phyloP scores from a whole-genome alignment of 805 yeast species.

The Ogataea paraovalis region DNA sequence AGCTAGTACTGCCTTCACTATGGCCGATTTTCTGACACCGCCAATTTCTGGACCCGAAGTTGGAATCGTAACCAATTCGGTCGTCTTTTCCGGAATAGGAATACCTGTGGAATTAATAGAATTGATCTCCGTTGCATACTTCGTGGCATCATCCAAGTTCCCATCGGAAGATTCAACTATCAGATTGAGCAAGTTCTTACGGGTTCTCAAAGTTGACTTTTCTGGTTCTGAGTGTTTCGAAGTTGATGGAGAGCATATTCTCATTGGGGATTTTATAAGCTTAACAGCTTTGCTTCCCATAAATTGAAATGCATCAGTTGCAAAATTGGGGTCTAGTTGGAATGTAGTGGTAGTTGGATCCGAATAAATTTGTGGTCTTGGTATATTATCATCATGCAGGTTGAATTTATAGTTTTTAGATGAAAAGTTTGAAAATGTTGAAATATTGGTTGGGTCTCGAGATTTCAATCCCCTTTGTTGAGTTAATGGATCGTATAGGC shows the following conservation, averaged over 20 bases:
- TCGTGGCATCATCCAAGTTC: constrained; percentile 56
- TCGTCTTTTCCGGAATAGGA: constrained; percentile 53
- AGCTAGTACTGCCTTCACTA: constrained; percentile 32
- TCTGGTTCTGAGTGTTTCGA: constrained; percentile 21
- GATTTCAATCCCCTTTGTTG: not conserved
- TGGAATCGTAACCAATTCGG: constrained; percentile 60
- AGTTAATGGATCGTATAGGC: not conserved
- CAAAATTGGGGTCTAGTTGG: not conserved
- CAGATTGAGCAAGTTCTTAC: constrained; percentile 37
- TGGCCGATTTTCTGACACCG: constrained; percentile 33
- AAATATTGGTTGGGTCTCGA: not conserved
- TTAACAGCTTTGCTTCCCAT: not conserved
- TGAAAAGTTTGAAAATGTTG: not conserved
- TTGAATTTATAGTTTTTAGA: not conserved
- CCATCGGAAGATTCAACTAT: constrained; percentile 64
- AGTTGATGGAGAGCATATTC: constrained; percentile 41
- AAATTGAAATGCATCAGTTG: not conserved
- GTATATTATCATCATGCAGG: not conserved
- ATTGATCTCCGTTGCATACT: constrained; percentile 65
- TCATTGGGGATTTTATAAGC: constrained; percentile 32
- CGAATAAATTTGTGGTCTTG: not conserved
- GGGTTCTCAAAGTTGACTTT: constrained; percentile 32
- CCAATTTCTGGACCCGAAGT: constrained; percentile 31
- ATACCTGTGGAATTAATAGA: constrained; percentile 59
- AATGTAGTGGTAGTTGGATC: constrained; percentile 2